phyloP scores from a whole-genome alignment of 768 basidiomycete genomes.

The Lactarius hengduanensis region DNA sequence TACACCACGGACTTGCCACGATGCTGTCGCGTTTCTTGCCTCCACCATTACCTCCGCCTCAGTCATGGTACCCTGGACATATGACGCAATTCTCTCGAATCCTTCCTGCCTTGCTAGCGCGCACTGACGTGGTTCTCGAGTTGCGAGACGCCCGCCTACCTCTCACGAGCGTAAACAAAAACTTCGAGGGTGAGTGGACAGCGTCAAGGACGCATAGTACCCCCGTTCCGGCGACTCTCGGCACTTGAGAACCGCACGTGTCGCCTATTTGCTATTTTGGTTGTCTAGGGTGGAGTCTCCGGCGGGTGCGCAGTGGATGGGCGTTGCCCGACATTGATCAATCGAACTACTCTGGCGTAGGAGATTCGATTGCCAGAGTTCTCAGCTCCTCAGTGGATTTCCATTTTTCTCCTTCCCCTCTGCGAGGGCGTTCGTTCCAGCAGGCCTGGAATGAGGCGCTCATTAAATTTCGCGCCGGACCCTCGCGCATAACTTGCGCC shows the following conservation, averaged over 20 bases:
- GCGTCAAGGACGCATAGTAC: conserved; percentile 28
- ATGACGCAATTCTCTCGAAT: conserved; percentile 85
- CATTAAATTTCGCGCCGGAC: conserved; percentile 7
- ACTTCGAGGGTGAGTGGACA: conserved; percentile 68
- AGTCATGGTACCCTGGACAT: conserved; percentile 96
- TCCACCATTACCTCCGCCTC: conserved; percentile 61
- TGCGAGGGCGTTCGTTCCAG: not conserved
- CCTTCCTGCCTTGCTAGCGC: conserved; percentile 72
- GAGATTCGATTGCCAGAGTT: conserved; percentile 15
- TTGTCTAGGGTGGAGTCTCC: conserved; percentile 17
- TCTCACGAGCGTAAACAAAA: conserved; percentile 89
- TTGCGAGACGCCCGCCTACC: conserved; percentile 91
- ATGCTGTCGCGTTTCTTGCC: conserved; percentile 41
- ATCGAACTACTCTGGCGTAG: conserved; percentile 15
- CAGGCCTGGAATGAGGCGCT: conserved; percentile 17
- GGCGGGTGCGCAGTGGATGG: not conserved
- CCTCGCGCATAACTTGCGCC: conserved; percentile 19
- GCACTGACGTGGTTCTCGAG: conserved; percentile 91
- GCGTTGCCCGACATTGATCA: conserved; percentile 21
- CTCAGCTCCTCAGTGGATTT: not conserved
- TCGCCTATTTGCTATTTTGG: conserved; percentile 4
- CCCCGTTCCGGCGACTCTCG: conserved; percentile 11
- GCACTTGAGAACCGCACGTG: conserved; percentile 7
- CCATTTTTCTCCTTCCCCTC: conserved; percentile 4
- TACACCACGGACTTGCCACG: conserved; percentile 13